phyloP scores from a whole-genome alignment of 1,284 basidiomycete species.

The Trametes polyzona region DNA sequence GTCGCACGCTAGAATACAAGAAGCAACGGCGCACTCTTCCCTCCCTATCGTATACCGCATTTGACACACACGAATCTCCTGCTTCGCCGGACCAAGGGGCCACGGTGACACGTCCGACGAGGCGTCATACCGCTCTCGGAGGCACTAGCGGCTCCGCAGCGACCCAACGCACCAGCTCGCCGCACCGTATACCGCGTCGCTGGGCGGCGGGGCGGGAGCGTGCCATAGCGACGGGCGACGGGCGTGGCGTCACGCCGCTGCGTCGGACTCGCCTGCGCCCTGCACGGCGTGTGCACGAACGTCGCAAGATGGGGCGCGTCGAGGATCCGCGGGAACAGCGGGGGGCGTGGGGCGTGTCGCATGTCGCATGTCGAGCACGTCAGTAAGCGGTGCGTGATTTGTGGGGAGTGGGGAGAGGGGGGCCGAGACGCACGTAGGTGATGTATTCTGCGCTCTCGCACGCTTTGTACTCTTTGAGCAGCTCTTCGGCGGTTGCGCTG shows the following conservation, averaged over 20 bases:
- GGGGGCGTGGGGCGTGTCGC: not conserved
- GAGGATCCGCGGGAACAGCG: not conserved
- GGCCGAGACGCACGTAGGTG: constrained; percentile 61
- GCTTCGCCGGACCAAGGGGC: too few relatives aligned
- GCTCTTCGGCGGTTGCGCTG: constrained; percentile 85
- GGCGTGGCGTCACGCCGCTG: constrained; percentile 18
- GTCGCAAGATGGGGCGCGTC: not conserved
- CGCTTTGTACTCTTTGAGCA: constrained; percentile 90
- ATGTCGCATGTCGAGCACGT: not conserved
- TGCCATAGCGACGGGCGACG: too few relatives aligned
- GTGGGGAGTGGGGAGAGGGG: not conserved
- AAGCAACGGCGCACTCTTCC: not conserved
- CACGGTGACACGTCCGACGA: not conserved
- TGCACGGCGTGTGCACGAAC: constrained; percentile 6
- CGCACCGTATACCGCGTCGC: not conserved
- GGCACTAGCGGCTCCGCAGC: not conserved
- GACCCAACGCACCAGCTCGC: not conserved
- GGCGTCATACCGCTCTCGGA: not conserved
- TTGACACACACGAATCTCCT: too few relatives aligned
- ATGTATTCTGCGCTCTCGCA: constrained; percentile 94
- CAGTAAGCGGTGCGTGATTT: not conserved
- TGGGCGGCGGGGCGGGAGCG: too few relatives aligned
- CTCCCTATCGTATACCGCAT: too few relatives aligned
- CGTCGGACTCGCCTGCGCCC: constrained; percentile 29
- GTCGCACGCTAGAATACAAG: constrained; percentile 23